These are phyloP conservation scores for Rutstroemia sp. DNA, from an alignment of 2,329 filamentous ascomycete species.

Conservation along the genomic window DNA sequence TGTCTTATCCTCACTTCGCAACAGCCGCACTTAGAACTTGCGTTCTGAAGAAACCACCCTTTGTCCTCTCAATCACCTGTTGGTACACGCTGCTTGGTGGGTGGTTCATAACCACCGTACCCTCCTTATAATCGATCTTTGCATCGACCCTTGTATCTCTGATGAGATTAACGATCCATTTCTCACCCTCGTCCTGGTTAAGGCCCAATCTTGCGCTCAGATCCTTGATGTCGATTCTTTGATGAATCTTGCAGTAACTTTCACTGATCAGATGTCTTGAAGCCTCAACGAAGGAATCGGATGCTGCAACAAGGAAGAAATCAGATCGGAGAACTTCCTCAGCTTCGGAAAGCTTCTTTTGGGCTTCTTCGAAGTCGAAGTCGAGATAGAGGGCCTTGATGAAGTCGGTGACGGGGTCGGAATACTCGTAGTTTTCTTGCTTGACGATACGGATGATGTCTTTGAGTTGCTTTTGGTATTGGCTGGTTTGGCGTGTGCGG, in stretches of 20 bases:
- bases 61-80: conserved; percentile 98
- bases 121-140: conserved; percentile 99
- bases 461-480: conserved; percentile 98
- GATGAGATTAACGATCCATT: conserved; percentile 99
- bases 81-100: conserved; percentile 97
- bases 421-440: conserved; percentile 97
- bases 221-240: conserved; percentile 96
- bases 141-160: conserved; percentile 94
- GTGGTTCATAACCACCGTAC: conserved; percentile 99
- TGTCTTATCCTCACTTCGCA: conserved; percentile 25
- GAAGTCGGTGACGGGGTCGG: conserved; percentile 92
- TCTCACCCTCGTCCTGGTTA: conserved; percentile 92
- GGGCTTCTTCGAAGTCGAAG: conserved; percentile 96
- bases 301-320: conserved; percentile 85
- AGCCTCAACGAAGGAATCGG: conserved; percentile 86
- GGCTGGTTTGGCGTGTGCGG: conserved; percentile 69
- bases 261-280: conserved; percentile 96
- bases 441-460: conserved; percentile 91
- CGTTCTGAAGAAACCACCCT: conserved; percentile 97
- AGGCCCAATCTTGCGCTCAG: conserved; percentile 86
- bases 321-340: conserved; percentile 88
- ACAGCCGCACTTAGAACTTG: conserved; percentile 66
- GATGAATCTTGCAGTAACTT: conserved; percentile 99
- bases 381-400: conserved; percentile 90
- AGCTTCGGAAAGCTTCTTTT: conserved; percentile 76